Evolutionary conservation across 2,329 filamentous ascomycete species (phyloP), one percentile per base, ranked within the genome.

Genomic region (Neonectria magnoliae): DNA sequence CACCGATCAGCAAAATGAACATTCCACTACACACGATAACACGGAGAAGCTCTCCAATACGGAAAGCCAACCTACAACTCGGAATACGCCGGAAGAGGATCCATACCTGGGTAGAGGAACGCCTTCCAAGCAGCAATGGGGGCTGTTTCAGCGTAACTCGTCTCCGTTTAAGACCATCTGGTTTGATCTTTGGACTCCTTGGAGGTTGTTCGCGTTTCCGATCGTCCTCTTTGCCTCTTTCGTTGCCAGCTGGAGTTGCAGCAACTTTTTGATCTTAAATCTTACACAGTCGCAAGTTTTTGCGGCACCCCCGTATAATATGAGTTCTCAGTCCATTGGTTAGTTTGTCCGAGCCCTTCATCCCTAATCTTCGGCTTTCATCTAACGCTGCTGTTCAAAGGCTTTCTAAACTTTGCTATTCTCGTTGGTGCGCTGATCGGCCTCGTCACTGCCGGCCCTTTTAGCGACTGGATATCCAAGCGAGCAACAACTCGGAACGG

Each of bases 351-450:
- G 2, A 50, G 1, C 13, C n/a, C 14, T 31, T n/a, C 33, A 22
- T 16, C 45, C 3, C 36, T 20, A 18, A 5, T 4, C n/a, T 42
- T 41, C 11, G 38, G 18, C 16, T 41, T 18, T 1, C 16, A 42
- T 20, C 38, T 42, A 20, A 42, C n/a, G 8, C 3, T 41, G 6
- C 5, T 16, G 8, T 5, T 13, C 22, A 16, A 51, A 33, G 84
- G 84, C 1, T 83, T 85, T 60, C 81, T 81, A 25, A 86, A 86
- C 68, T 83, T 84, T 59, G 78, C 80, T 6, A 76, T 83, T 52
- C 71, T 82, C 33, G 73, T 80, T 3, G 82, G 83, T 9, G 80
- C 73, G 31, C 59, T 81, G 27, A 64, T 84, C 36, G 82, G 82
- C 3, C 74, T 84, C 2, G 65, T 76, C 16, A 81, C 79, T 2